Base-by-base conservation (phyloP, 768 basidiomycete species). In the Cystobasidium ongulense region DNA sequence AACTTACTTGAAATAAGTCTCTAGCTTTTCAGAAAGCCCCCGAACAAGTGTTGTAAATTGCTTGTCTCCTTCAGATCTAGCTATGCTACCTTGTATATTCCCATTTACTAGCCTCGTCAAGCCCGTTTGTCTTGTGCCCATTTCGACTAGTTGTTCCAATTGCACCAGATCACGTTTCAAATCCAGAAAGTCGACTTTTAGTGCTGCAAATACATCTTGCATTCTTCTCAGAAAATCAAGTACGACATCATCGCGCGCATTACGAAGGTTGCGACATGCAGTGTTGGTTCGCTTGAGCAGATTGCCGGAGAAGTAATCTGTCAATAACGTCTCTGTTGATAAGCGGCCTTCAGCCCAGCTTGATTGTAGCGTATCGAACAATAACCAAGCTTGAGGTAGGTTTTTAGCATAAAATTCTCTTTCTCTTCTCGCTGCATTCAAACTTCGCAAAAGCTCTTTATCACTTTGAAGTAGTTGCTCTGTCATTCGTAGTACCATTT, bases 101-200 rank as follows among this genome's bases (percentile, higher is more conserved):
- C 74, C 74, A 54, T 74, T 74, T 21, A 74, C 66, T n/a, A 74
- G 39, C 15, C 39, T 43, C 1, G 52, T 41, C 11, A 67, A 70
- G 3, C 74, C 74, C 7, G n/a, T 29, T 23, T 61, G 65, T 21
- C 53, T 27, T 15, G 70, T 36, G 29, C 70, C 53, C 11, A 13
- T 43, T 21, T 61, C 25, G 8, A 57, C 21, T 17, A 72, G 66
- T 2, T 72, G 50, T 70, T 71, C 52, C 38, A 74, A 31, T 66
- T 61, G 35, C 5, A 57, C 41, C 2, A 27, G 63, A 7, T 5
- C 13, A 1, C 35, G 10, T 13, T 23, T 29, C 27, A 71, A 59
- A 59, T 71, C 35, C 38, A 27, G 27, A 27, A 25, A 17, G 13
- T 18, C 59, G 23, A 18, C 27, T 27, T 67, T 21, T 15, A 18